phyloP scores from a whole-genome alignment of 805 yeast genomes.

The Danielia oregonensis region DNA sequence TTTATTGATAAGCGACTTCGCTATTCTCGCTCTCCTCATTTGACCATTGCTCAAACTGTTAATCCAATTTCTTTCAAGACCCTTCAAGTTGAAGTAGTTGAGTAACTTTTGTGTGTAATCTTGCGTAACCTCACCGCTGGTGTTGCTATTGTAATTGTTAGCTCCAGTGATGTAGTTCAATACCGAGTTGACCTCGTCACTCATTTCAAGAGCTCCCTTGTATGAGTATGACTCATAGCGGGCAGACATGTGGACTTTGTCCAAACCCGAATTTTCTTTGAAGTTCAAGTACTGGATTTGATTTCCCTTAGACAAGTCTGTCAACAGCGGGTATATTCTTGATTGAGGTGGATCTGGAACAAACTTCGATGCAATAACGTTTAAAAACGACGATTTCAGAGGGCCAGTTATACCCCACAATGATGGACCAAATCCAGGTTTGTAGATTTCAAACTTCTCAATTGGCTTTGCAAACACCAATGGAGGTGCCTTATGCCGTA shows the following conservation, averaged over 20 bases:
- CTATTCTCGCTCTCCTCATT: slow-evolving; percentile 84
- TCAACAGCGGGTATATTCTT: slow-evolving; percentile 52
- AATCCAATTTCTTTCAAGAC: slow-evolving; percentile 68
- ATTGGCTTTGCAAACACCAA: slow-evolving; percentile 26
- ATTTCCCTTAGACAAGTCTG: slow-evolving; percentile 24
- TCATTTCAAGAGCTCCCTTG: slow-evolving; percentile 58
- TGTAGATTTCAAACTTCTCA: slow-evolving; percentile 19
- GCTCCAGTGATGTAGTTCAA: slow-evolving; percentile 53
- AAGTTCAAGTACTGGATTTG: slow-evolving; percentile 31
- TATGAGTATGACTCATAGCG: slow-evolving; percentile 71
- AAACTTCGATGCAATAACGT: slow-evolving; percentile 53
- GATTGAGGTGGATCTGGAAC: slow-evolving; percentile 49
- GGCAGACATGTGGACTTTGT: slow-evolving; percentile 74
- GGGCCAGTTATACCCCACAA: slow-evolving; percentile 38
- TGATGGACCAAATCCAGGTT: slow-evolving; percentile 13
- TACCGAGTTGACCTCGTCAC: slow-evolving; percentile 65
- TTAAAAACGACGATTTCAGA: slow-evolving; percentile 50
- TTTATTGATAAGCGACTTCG: slow-evolving; percentile 59
- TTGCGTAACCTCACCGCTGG: slow-evolving; percentile 23
- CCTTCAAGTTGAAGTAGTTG: slow-evolving; percentile 49
- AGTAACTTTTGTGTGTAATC: slow-evolving; percentile 42
- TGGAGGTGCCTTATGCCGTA: slow-evolving; percentile 1
- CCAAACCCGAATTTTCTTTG: slow-evolving; percentile 33
- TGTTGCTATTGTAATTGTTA: slow-evolving; percentile 45
- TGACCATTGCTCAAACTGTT: slow-evolving; percentile 93